A percentile compares a stretch with the other conserved stretches of the same genome.
These are phyloP conservation scores for Sesbania bispinosa DNA, from an alignment of 306 rosid species.

Conservation along the genomic window DNA sequence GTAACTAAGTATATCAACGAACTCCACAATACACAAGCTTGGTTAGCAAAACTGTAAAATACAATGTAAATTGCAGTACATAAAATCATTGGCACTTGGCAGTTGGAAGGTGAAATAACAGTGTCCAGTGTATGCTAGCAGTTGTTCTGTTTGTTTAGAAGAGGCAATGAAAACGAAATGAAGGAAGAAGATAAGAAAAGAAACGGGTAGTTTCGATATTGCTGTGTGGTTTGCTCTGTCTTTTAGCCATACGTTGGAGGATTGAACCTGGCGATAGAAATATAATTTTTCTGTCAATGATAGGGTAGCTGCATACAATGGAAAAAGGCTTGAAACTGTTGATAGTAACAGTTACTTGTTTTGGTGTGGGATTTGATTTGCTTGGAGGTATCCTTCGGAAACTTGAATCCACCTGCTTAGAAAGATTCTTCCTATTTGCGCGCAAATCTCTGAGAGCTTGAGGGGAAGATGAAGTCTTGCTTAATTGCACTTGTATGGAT, in stretches of 20 bases:
- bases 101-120: conserved; percentile 5
- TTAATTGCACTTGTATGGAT: conserved; percentile 16
- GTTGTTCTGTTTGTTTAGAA: neutral
- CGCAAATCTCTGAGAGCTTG: conserved; percentile 35
- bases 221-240: conserved; percentile 24
- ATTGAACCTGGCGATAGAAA: conserved; percentile 49
- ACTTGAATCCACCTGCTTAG: conserved; percentile 41
- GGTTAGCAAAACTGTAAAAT: conserved; percentile 33
- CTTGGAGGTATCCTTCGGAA: conserved; percentile 63
- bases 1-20: conserved; percentile 8
- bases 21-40: conserved; percentile 14
- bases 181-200: conserved; percentile 5
- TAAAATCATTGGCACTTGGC: neutral
- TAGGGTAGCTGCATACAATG: conserved; percentile 15
- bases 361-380: conserved; percentile 59
- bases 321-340: conserved; percentile 30
- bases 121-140: conserved; percentile 17
- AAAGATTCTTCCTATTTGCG: conserved; percentile 33
- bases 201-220: conserved; percentile 4
- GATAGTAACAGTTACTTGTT: conserved; percentile 52
- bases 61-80: conserved; percentile 33
- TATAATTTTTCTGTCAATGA: conserved; percentile 21
- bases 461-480: conserved; percentile 36
- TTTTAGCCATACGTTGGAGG: conserved; percentile 44
- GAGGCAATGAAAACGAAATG: neutral